Evolutionary conservation across 2,329 filamentous ascomycete genomes (phyloP).

Genomic region (Diaporthe sp.): DNA sequence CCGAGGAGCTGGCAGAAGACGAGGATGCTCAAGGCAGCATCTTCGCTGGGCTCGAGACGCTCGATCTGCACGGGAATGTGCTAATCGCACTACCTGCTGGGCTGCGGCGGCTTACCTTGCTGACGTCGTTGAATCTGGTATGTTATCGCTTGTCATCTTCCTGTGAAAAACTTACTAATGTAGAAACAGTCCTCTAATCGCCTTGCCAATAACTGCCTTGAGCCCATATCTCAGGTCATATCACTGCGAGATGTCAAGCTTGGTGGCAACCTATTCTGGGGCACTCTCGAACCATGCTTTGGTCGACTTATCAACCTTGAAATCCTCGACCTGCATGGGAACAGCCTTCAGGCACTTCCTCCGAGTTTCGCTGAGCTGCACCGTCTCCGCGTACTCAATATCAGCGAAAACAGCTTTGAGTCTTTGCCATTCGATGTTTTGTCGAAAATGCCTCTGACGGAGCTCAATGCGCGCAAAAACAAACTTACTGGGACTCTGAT

Average conservation of each 20-base stretch:
- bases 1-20: slow-evolving; percentile 70
- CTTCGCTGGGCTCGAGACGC: slow-evolving; percentile 83
- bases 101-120: slow-evolving; percentile 76
- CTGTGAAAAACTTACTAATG: slow-evolving; percentile 44
- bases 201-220: slow-evolving; percentile 78
- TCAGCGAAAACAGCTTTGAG: slow-evolving; percentile 83
- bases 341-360: slow-evolving; percentile 81
- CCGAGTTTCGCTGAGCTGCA: slow-evolving; percentile 75
- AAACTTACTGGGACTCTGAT: slow-evolving; percentile 81
- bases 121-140: slow-evolving; percentile 88
- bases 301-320: slow-evolving; percentile 78
- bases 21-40: slow-evolving; percentile 79
- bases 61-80: slow-evolving; percentile 90
- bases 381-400: slow-evolving; percentile 80
- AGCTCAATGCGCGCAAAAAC: slow-evolving; percentile 84
- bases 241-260: slow-evolving; percentile 85
- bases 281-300: slow-evolving; percentile 75
- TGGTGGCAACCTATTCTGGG: slow-evolving; percentile 81
- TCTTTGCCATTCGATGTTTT: slow-evolving; percentile 79
- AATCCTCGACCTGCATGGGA: slow-evolving; percentile 84
- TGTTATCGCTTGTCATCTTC: slow-evolving; percentile 47
- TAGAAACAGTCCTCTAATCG: slow-evolving; percentile 79
- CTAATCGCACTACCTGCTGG: slow-evolving; percentile 81
- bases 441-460: slow-evolving; percentile 76
- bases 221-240: slow-evolving; percentile 79